A percentile compares a stretch with the other conserved stretches of the same genome.
These are phyloP conservation scores for Candida fluviatilis DNA, from an alignment of 805 yeast genomes.

Conservation along the genomic window DNA sequence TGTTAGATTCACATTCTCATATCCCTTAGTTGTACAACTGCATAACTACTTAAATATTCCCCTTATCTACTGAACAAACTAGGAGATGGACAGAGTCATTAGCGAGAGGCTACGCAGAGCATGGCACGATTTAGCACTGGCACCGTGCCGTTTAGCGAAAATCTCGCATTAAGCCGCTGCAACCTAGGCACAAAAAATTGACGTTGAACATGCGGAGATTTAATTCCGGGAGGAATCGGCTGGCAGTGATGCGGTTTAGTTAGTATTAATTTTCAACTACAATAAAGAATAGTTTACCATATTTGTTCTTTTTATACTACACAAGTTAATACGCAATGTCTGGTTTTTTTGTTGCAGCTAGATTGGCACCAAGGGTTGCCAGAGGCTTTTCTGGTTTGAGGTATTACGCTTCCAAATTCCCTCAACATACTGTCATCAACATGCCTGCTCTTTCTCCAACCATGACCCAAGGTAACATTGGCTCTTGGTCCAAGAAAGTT, in stretches of 20 bases:
- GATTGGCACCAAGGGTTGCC: constrained; percentile 18
- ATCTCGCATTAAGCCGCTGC: no score
- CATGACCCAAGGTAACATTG: constrained; percentile 93
- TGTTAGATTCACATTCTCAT: no score
- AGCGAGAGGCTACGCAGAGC: no score
- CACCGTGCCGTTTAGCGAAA: no score
- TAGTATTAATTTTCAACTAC: neutral
- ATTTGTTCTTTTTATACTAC: constrained; percentile 1
- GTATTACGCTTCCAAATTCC: constrained; percentile 51
- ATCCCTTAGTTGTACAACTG: no score
- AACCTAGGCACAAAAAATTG: no score
- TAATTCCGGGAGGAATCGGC: constrained; percentile 3
- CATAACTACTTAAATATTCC: no score
- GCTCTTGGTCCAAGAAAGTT: constrained; percentile 81
- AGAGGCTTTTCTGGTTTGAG: constrained; percentile 24
- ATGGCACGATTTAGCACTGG: no score
- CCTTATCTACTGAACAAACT: no score
- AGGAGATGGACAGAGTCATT: no score
- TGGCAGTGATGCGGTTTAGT: constrained; percentile 5
- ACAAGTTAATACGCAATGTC: constrained; percentile 18
- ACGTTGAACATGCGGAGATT: constrained; percentile 2
- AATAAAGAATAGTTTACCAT: neutral
- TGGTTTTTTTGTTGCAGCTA: constrained; percentile 33
- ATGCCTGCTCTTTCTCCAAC: constrained; percentile 99
- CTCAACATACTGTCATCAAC: constrained; percentile 80